phyloP scores from a whole-genome alignment of 2,329 filamentous ascomycete genomes.

The Truncatella angustata region DNA sequence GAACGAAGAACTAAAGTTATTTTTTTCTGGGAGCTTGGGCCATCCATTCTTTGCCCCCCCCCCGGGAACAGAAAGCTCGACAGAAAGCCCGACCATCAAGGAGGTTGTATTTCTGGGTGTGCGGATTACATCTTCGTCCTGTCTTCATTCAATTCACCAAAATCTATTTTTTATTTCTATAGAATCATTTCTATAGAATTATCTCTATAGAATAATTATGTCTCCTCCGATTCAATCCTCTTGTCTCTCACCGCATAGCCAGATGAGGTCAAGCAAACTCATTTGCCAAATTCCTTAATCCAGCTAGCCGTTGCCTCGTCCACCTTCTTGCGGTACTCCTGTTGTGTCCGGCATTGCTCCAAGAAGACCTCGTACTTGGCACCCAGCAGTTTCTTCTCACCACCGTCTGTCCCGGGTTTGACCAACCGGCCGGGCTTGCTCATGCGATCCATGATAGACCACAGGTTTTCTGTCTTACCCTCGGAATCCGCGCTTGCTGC shows the following conservation, averaged over 20 bases:
- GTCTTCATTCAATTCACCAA: no score
- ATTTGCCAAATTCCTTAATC: constrained; percentile 18
- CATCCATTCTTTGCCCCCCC: no score
- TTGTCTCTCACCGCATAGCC: no score
- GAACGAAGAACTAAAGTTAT: no score
- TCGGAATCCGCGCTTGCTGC: constrained; percentile 80
- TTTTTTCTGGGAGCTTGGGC: background rate
- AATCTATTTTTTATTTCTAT: no score
- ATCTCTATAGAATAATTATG: no score
- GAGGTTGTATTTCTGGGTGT: no score
- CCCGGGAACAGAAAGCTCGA: no score
- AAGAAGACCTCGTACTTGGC: constrained; percentile 96
- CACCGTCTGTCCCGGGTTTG: constrained; percentile 66
- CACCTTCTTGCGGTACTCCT: constrained; percentile 74
- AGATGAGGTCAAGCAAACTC: background rate
- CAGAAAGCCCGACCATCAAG: no score
- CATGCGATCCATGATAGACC: constrained; percentile 97
- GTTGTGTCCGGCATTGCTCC: constrained; percentile 85
- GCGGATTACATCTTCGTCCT: no score
- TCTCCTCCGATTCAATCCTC: no score
- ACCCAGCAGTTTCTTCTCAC: constrained; percentile 76
- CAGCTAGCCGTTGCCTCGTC: constrained; percentile 56
- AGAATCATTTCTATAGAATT: no score
- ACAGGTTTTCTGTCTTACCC: constrained; percentile 81
- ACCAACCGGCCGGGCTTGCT: constrained; percentile 89